phyloP scores from a whole-genome alignment of 139 green algal genomes.

The Chlamydomonas sp. region DNA sequence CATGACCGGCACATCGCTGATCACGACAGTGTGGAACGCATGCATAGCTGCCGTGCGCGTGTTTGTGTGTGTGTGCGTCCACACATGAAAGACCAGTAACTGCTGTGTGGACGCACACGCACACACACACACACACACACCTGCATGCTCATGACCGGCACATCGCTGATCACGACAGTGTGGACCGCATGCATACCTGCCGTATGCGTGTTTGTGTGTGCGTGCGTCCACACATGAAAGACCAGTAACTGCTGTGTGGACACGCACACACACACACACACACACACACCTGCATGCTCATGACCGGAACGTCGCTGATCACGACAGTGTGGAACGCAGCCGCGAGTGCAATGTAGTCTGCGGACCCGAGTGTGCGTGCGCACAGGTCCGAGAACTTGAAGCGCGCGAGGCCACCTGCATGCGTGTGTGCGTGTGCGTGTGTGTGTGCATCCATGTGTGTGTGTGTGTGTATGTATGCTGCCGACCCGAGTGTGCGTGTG shows the following conservation, averaged over 20 bases:
- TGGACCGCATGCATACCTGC: conserved; percentile 59
- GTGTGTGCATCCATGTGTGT: too few relatives aligned
- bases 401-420: conserved; percentile 43
- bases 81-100: too few relatives aligned
- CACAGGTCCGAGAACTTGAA: conserved; percentile 61
- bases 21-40: conserved; percentile 68
- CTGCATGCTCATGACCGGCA: conserved; percentile 67
- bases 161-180: conserved; percentile 63
- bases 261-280: conserved; percentile 8
- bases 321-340: conserved; percentile 68
- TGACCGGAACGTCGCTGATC: conserved; percentile 54
- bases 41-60: too few relatives aligned
- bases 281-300: conserved; percentile 50
- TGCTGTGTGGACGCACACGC: neutral
- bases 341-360: conserved; percentile 78
- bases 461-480: conserved; percentile 88
- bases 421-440: too few relatives aligned
- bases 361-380: conserved; percentile 40
- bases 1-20: conserved; percentile 65
- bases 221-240: too few relatives aligned
- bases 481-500: conserved; percentile 39
- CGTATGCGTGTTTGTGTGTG: too few relatives aligned
- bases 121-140: conserved; percentile 9
- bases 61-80: too few relatives aligned
- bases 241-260: neutral